Percentiles rank a stretch among this genome's conserved stretches.
Evolutionary conservation across 1,284 basidiomycete species (phyloP).

Genomic region (Marasmius fiardii): DNA sequence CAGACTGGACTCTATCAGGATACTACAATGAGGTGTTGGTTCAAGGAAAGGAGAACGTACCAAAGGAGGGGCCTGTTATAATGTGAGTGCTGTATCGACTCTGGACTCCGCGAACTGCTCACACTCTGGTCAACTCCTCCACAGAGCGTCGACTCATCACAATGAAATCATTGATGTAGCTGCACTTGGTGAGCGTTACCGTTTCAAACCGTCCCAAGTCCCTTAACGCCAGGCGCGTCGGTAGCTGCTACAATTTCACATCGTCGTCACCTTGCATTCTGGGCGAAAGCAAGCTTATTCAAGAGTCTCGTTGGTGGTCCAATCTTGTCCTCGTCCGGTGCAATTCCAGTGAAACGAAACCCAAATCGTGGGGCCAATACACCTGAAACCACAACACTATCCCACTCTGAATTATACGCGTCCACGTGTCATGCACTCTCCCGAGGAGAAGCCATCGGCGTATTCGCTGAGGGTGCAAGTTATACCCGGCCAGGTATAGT

Average conservation of each 20-base stretch:
- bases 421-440: slow-evolving; percentile 63
- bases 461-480: slow-evolving; percentile 74
- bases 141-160: slow-evolving; percentile 58
- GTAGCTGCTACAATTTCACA: slow-evolving; percentile 55
- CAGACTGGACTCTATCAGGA: slow-evolving; percentile 57
- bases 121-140: background rate
- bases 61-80: slow-evolving; percentile 54
- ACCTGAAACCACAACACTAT: slow-evolving; percentile 13
- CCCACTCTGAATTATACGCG: slow-evolving; percentile 59
- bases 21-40: slow-evolving; percentile 74
- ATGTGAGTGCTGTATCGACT: slow-evolving; percentile 53
- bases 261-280: slow-evolving; percentile 67
- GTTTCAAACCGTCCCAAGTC: background rate
- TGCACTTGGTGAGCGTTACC: slow-evolving; percentile 32
- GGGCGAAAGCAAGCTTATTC: slow-evolving; percentile 69
- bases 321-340: slow-evolving; percentile 65
- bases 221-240: slow-evolving; percentile 3
- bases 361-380: slow-evolving; percentile 24
- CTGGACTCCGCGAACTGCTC: too few relatives aligned
- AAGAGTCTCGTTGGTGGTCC: slow-evolving; percentile 50
- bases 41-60: slow-evolving; percentile 57
- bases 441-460: slow-evolving; percentile 57
- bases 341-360: slow-evolving; percentile 71
- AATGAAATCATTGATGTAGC: slow-evolving; percentile 71
- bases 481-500: slow-evolving; percentile 66